Conservation (phyloP, 306 rosid genomes). For the Trifolium fragiferum region DNA sequence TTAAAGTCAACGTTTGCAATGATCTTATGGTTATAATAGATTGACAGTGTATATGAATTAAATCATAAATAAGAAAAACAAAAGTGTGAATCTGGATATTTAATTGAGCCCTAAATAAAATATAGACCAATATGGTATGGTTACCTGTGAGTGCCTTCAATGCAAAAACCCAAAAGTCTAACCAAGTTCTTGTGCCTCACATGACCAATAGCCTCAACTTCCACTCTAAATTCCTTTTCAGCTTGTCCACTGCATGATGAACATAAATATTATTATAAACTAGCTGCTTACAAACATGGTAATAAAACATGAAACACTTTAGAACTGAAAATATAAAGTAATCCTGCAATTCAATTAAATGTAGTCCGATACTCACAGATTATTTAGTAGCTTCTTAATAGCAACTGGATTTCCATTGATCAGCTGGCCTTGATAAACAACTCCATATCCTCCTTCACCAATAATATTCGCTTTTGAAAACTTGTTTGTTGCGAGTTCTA, state of each 20-base stretch:
- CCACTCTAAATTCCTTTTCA: slow-evolving; percentile 92
- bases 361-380: slow-evolving; percentile 65
- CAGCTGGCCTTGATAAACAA: slow-evolving; percentile 79
- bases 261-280: slow-evolving; percentile 27
- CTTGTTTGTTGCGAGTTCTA: slow-evolving; percentile 82
- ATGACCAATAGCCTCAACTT: slow-evolving; percentile 97
- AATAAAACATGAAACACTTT: background rate
- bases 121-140: slow-evolving; percentile 26
- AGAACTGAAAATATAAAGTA: slow-evolving; percentile 5
- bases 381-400: slow-evolving; percentile 88
- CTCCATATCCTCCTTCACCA: slow-evolving; percentile 97
- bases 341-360: background rate
- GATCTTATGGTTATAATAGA: no score
- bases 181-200: slow-evolving; percentile 92
- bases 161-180: slow-evolving; percentile 87
- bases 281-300: slow-evolving; percentile 33
- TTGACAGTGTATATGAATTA: no score
- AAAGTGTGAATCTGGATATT: slow-evolving; percentile 3
- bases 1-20: no score
- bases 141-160: slow-evolving; percentile 97
- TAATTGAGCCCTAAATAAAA: slow-evolving; percentile 3
- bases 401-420: slow-evolving; percentile 89
- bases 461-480: slow-evolving; percentile 84
- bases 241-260: slow-evolving; percentile 82
- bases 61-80: slow-evolving; percentile 2